Conservation (phyloP, 2,329 filamentous ascomycete species). For the Keithomyces neogunnii region DNA sequence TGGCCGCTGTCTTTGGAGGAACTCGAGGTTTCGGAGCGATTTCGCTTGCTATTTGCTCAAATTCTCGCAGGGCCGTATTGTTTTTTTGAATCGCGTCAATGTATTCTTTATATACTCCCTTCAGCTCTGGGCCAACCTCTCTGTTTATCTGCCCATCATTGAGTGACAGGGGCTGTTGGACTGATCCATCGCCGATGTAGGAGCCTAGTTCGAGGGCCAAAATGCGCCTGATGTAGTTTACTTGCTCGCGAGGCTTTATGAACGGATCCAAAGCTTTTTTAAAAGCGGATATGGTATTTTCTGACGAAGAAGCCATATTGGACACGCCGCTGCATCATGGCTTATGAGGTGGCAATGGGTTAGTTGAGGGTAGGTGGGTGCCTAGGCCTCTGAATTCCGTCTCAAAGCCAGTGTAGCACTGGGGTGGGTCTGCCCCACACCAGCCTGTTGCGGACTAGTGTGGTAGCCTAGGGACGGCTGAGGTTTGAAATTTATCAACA, state of each 20-base stretch:
- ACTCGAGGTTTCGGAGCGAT: conserved; percentile 9
- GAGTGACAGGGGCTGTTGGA: conserved; percentile 40
- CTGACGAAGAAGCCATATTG: conserved; percentile 22
- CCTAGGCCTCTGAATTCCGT: neutral
- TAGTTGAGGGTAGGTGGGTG: neutral
- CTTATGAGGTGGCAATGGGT: neutral
- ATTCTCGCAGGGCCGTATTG: conserved; percentile 39
- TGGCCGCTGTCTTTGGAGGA: conserved; percentile 1
- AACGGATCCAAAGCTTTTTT: conserved; percentile 40
- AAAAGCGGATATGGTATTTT: conserved; percentile 24
- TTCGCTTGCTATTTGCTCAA: conserved; percentile 27
- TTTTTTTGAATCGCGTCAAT: conserved; percentile 45
- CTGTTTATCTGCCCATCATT: conserved; percentile 29
- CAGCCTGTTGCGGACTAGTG: conserved; percentile 5
- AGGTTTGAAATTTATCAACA: conserved; percentile 27
- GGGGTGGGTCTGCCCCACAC: neutral
- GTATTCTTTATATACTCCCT: conserved; percentile 45
- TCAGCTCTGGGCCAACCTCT: conserved; percentile 26
- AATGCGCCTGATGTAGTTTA: conserved; percentile 45
- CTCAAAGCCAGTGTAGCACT: neutral
- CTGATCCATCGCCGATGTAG: conserved; percentile 33
- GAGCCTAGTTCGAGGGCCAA: conserved; percentile 45
- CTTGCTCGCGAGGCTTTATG: conserved; percentile 49
- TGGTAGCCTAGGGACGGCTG: conserved; percentile 12
- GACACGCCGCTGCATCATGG: neutral